Percentiles rank a stretch among this genome's conserved stretches.
phyloP scores from a whole-genome alignment of 106 monocot genomes.

The Triglochin maritima region DNA sequence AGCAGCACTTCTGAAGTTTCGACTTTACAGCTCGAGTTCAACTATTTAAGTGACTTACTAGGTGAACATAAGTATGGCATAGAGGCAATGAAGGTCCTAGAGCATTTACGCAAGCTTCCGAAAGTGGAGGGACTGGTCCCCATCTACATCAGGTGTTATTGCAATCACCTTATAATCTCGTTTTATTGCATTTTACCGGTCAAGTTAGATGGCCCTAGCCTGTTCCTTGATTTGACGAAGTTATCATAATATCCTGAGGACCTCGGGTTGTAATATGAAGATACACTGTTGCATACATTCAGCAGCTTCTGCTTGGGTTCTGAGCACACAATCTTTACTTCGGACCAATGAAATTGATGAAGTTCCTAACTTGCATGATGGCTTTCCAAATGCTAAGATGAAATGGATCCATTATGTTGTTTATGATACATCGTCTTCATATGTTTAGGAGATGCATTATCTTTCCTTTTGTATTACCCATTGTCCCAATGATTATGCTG shows the following conservation, averaged over 20 bases:
- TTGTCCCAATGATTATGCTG: background rate
- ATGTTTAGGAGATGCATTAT: too few relatives aligned
- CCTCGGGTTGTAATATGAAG: too few relatives aligned
- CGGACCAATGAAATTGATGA: too few relatives aligned
- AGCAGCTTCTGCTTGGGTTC: background rate
- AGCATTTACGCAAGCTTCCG: constrained; percentile 69
- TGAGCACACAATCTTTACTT: too few relatives aligned
- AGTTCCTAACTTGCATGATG: too few relatives aligned
- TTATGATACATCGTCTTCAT: too few relatives aligned
- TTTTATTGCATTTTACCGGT: background rate
- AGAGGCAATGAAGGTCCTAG: constrained; percentile 78
- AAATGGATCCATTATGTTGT: too few relatives aligned
- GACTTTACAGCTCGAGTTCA: constrained; percentile 84
- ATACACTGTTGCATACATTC: background rate
- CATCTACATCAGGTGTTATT: constrained; percentile 73
- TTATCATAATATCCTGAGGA: too few relatives aligned
- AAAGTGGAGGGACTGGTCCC: constrained; percentile 86
- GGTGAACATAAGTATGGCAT: constrained; percentile 72
- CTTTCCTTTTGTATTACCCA: background rate
- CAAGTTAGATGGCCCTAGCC: background rate
- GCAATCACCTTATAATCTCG: background rate
- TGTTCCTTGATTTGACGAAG: background rate
- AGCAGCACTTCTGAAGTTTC: constrained; percentile 94
- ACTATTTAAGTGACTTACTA: constrained; percentile 73
- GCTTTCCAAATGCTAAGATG: too few relatives aligned